A percentile compares a stretch with the other conserved stretches of the same genome.
These are phyloP conservation scores for Paramecium biaurelia DNA, from an alignment of 73 alveolate species.

Conservation along the genomic window DNA sequence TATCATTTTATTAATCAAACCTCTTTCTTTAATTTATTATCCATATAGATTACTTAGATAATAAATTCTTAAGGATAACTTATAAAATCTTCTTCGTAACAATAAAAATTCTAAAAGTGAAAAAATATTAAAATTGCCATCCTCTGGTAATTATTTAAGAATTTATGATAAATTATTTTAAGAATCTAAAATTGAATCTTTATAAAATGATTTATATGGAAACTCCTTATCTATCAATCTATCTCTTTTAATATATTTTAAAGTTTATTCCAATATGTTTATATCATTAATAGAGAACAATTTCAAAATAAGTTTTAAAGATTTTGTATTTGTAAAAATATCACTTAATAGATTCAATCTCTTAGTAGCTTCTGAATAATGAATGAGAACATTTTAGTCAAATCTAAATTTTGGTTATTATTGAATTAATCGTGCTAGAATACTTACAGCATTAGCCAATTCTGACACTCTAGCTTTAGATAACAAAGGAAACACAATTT, in stretches of 20 bases:
- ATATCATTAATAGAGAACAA: neutral
- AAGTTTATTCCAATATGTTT: neutral
- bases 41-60: neutral
- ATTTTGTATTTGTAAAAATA: neutral
- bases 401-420: neutral
- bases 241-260: conserved; percentile 17
- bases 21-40: neutral
- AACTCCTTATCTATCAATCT: neutral
- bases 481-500: neutral
- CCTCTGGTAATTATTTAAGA: neutral
- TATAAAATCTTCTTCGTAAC: neutral
- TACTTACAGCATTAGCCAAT: neutral
- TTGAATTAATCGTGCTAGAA: neutral
- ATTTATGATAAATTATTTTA: neutral
- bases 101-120: neutral
- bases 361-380: neutral
- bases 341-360: neutral
- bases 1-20: neutral
- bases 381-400: neutral
- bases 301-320: neutral
- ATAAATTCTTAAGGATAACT: neutral
- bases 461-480: neutral
- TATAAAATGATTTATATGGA: neutral
- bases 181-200: neutral
- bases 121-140: conserved; percentile 24